Percentiles rank a stretch among this genome's conserved stretches.
phyloP scores from a whole-genome alignment of 805 yeast species.

The Candida gorgasii region DNA sequence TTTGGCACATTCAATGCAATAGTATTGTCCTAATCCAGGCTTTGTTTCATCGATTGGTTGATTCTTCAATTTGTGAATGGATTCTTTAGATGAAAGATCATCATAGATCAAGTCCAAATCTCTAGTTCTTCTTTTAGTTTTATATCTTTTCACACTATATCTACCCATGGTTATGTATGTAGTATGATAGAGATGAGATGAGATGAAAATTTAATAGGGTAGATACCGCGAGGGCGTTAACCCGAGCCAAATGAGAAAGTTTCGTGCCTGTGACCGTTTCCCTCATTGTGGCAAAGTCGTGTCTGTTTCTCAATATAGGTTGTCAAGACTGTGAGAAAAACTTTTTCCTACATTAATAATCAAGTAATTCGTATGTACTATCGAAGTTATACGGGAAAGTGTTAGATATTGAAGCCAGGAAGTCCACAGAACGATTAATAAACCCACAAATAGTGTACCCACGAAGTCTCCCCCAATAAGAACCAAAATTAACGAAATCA shows the following conservation, averaged over 20 bases:
- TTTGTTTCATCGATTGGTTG: conserved; percentile 87
- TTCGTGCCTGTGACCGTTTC: neutral
- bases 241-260: neutral
- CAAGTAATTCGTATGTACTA: conserved; percentile 3
- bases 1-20: conserved; percentile 92
- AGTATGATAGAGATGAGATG: conserved; percentile 14
- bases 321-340: conserved; percentile 2
- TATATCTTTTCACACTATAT: conserved; percentile 81
- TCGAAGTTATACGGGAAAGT: neutral
- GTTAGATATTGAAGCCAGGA: neutral
- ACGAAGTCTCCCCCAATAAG: no score
- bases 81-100: conserved; percentile 66
- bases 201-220: conserved; percentile 6
- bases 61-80: conserved; percentile 66
- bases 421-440: neutral
- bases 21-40: conserved; percentile 93
- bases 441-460: neutral
- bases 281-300: neutral
- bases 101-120: conserved; percentile 81
- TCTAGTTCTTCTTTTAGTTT: conserved; percentile 83
- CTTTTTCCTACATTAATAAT: conserved; percentile 3
- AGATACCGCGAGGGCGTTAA: neutral
- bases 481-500: neutral
- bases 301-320: neutral
- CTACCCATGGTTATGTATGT: conserved; percentile 64